Evolutionary conservation across 148 eudicot genomes (phyloP).

Genomic region (Chenopodium album): DNA sequence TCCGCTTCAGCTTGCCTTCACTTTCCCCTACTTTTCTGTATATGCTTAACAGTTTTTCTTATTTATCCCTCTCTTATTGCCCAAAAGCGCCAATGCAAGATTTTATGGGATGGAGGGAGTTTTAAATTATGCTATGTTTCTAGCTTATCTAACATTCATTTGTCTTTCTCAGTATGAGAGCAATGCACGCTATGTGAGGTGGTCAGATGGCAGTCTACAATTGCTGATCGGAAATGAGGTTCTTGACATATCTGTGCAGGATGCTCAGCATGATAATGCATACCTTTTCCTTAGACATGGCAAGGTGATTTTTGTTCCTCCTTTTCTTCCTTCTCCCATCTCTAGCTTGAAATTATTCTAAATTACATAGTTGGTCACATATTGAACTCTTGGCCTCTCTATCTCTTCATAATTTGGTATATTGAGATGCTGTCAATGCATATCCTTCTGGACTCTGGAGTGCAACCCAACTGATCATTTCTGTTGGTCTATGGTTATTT

Average conservation of each 20-base stretch:
- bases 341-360: background rate
- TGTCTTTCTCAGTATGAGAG: slow-evolving; percentile 70
- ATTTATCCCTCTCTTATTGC: no score
- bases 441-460: no score
- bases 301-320: slow-evolving; percentile 44
- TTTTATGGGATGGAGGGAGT: background rate
- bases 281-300: slow-evolving; percentile 88
- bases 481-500: background rate
- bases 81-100: background rate
- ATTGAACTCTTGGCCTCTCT: background rate
- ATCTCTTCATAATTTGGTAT: background rate
- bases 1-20: no score
- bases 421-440: background rate
- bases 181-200: slow-evolving; percentile 94
- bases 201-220: slow-evolving; percentile 99
- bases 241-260: slow-evolving; percentile 93
- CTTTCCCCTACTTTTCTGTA: no score
- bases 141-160: background rate
- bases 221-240: slow-evolving; percentile 91
- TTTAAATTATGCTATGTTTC: background rate
- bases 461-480: background rate
- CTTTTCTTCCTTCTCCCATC: background rate
- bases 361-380: background rate
- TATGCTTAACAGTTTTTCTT: no score
- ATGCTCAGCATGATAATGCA: slow-evolving; percentile 94